phyloP scores from a whole-genome alignment of 2,329 filamentous ascomycete genomes.

The Trichoderma simmonsii region DNA sequence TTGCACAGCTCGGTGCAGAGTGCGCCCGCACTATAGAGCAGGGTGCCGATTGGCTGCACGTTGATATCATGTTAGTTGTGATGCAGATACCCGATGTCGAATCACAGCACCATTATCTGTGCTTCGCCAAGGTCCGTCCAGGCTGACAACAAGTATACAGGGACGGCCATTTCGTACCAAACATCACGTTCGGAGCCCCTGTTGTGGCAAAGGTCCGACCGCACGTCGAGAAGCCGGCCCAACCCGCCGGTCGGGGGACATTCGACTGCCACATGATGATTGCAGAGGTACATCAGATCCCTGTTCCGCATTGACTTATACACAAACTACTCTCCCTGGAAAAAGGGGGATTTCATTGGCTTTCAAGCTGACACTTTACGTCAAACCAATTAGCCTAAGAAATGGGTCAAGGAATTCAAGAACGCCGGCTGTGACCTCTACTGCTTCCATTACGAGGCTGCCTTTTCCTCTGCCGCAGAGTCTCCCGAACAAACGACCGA shows the following conservation, averaged over 20 bases:
- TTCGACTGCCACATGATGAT: constrained; percentile 99
- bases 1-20: constrained; percentile 80
- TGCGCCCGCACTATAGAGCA: constrained; percentile 82
- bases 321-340: not conserved
- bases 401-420: constrained; percentile 96
- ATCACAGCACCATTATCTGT: not conserved
- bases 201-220: constrained; percentile 91
- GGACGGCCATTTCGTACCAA: constrained; percentile 98
- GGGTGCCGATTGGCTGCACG: constrained; percentile 89
- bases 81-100: not conserved
- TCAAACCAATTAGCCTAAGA: constrained; percentile 69
- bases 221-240: constrained; percentile 73
- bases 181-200: constrained; percentile 94
- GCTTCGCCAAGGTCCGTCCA: not conserved
- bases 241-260: constrained; percentile 74
- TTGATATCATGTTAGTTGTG: constrained; percentile 73
- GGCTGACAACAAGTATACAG: constrained; percentile 41
- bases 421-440: constrained; percentile 96
- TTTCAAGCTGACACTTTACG: not conserved
- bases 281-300: constrained; percentile 64
- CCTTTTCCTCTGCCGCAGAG: constrained; percentile 81
- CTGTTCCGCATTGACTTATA: not conserved
- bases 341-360: not conserved
- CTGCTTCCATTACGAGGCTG: constrained; percentile 99
- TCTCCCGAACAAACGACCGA: constrained; percentile 68